Percentiles rank a stretch among this genome's conserved stretches.
Evolutionary conservation across 805 yeast species (phyloP).

Genomic region (Candida peoriensis): DNA sequence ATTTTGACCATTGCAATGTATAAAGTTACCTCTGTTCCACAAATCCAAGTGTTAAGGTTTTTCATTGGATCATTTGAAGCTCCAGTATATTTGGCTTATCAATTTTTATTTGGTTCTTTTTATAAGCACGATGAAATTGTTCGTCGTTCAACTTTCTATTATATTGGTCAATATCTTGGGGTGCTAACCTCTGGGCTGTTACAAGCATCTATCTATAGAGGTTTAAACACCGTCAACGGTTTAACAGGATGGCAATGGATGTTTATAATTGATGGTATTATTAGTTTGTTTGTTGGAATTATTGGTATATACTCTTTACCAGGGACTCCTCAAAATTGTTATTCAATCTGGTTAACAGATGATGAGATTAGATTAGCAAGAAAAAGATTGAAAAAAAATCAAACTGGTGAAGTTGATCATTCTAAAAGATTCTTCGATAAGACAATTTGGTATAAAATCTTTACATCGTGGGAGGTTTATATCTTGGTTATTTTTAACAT

Average conservation of each 20-base stretch:
- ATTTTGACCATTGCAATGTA: conserved; percentile 37
- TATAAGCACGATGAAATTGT: conserved; percentile 52
- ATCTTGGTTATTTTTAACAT: conserved; percentile 47
- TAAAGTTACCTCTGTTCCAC: conserved; percentile 44
- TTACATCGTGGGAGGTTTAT: conserved; percentile 55
- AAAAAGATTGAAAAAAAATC: conserved; percentile 32
- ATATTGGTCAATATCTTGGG: conserved; percentile 60
- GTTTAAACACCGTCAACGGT: conserved; percentile 40
- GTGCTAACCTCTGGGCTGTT: conserved; percentile 52
- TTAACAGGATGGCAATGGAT: conserved; percentile 65
- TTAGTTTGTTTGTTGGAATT: conserved; percentile 33
- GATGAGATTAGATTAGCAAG: conserved; percentile 54
- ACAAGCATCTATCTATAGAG: conserved; percentile 44
- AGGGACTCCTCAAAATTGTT: conserved; percentile 60
- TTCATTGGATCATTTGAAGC: conserved; percentile 68
- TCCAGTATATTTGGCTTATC: conserved; percentile 59
- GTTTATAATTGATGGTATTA: conserved; percentile 58
- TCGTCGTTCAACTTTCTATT: conserved; percentile 58
- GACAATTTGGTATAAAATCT: conserved; percentile 46
- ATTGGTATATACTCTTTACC: conserved; percentile 37
- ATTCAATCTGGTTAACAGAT: conserved; percentile 48
- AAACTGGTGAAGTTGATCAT: conserved; percentile 27
- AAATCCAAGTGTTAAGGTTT: conserved; percentile 59
- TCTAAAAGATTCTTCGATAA: conserved; percentile 32
- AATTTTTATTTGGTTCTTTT: conserved; percentile 55